These are phyloP conservation scores for Paracorniculantispora psalliotae DNA, from an alignment of 2,329 filamentous ascomycete genomes.

Conservation along the genomic window DNA sequence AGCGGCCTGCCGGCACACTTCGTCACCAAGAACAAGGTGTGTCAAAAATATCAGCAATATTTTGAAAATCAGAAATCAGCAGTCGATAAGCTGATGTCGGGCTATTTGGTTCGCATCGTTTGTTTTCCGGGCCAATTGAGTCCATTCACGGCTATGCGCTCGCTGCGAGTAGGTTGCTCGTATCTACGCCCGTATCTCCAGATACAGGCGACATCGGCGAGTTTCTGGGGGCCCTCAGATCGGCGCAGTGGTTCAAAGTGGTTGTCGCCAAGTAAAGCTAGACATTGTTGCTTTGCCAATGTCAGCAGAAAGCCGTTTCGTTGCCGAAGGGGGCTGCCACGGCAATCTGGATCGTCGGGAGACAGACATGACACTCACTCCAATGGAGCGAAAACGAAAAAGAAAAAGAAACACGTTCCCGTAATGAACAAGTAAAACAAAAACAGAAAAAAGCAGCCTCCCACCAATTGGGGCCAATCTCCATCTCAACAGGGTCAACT, in stretches of 20 bases:
- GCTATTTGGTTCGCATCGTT: neutral
- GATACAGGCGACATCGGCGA: slow-evolving; percentile 10
- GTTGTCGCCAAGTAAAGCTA: too few species aligned
- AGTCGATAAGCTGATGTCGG: neutral
- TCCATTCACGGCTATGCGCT: neutral
- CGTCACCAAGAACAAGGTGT: too few species aligned
- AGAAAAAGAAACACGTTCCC: neutral
- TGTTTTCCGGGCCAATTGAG: neutral
- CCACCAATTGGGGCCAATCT: slow-evolving; percentile 5
- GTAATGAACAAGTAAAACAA: neutral
- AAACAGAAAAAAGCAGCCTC: neutral
- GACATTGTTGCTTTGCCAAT: too few species aligned
- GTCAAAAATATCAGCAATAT: neutral
- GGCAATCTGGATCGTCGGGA: neutral
- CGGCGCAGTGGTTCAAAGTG: too few species aligned
- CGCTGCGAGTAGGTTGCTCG: neutral
- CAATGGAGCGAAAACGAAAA: slow-evolving; percentile 2
- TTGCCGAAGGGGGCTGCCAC: neutral
- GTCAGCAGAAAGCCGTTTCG: neutral
- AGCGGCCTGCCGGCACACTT: neutral
- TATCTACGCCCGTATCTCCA: slow-evolving; percentile 12
- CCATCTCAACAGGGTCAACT: neutral
- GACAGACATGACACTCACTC: too few species aligned
- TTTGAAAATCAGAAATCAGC: neutral
- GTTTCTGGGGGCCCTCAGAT: neutral